Evolutionary conservation across 2,329 filamentous ascomycete genomes (phyloP).

Genomic region (Cercospora sesami): DNA sequence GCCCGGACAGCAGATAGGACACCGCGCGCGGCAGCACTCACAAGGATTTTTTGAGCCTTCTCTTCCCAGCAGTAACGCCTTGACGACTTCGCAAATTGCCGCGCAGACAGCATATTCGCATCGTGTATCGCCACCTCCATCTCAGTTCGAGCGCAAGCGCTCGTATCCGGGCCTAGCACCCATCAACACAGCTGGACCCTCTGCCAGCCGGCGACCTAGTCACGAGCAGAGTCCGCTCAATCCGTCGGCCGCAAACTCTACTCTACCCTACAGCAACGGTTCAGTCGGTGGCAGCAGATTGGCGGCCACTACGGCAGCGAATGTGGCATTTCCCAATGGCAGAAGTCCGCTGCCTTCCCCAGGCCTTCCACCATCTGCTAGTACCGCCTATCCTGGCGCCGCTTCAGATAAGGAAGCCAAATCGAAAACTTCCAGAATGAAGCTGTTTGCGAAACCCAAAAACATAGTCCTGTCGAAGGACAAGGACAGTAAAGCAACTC

Average conservation of each 20-base stretch:
- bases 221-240: conserved; percentile 36
- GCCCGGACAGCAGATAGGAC: conserved; percentile 45
- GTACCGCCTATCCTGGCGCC: conserved; percentile 24
- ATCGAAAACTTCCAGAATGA: conserved; percentile 72
- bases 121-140: conserved; percentile 36
- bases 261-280: conserved; percentile 59
- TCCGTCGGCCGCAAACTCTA: conserved; percentile 28
- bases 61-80: conserved; percentile 51
- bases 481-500: conserved; percentile 62
- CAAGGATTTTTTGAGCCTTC: conserved; percentile 76
- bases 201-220: conserved; percentile 30
- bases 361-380: conserved; percentile 28
- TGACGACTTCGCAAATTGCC: conserved; percentile 73
- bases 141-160: conserved; percentile 57
- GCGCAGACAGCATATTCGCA: conserved; percentile 71
- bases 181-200: conserved; percentile 38
- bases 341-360: conserved; percentile 56
- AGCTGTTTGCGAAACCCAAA: conserved; percentile 70
- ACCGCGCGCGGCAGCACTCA: conserved; percentile 66
- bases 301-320: conserved; percentile 70
- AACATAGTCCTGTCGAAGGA: conserved; percentile 72
- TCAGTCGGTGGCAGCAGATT: conserved; percentile 60
- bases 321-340: conserved; percentile 64
- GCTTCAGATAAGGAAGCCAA: conserved; percentile 59
- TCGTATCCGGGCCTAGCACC: conserved; percentile 71